phyloP scores from a whole-genome alignment of 2,329 filamentous ascomycete species.

The Macrophomina phaseolina region DNA sequence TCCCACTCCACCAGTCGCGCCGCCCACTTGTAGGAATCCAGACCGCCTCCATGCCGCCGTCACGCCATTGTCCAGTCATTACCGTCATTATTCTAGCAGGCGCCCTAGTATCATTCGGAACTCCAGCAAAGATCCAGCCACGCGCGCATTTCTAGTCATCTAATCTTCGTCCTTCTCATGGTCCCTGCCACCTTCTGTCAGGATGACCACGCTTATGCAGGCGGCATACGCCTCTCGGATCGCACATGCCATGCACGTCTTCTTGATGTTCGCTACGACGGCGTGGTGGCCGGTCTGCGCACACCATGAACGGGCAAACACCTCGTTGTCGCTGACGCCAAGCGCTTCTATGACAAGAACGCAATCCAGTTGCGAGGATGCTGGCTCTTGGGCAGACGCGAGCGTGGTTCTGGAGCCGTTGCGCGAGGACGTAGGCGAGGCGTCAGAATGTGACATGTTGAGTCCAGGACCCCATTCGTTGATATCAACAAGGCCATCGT shows the following conservation, averaged over 20 bases:
- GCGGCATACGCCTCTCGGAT: slow-evolving; percentile 78
- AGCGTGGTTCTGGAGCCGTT: slow-evolving; percentile 32
- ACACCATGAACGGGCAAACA: slow-evolving; percentile 78
- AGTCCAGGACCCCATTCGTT: slow-evolving; percentile 63
- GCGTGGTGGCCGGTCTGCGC: slow-evolving; percentile 76
- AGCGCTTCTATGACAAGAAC: slow-evolving; percentile 76
- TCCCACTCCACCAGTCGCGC: neutral
- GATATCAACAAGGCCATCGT: slow-evolving; percentile 67
- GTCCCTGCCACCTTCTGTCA: slow-evolving; percentile 55
- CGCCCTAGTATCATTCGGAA: slow-evolving; percentile 11
- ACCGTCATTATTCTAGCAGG: slow-evolving; percentile 14
- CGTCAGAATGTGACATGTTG: neutral
- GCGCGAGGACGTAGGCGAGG: slow-evolving; percentile 34
- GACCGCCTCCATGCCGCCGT: slow-evolving; percentile 2
- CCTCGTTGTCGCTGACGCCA: slow-evolving; percentile 76
- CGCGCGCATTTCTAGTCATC: neutral
- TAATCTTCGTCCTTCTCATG: slow-evolving; percentile 50
- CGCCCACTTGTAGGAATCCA: neutral
- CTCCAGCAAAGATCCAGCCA: neutral
- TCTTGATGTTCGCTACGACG: slow-evolving; percentile 70
- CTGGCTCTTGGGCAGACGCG: slow-evolving; percentile 30
- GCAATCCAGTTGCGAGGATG: slow-evolving; percentile 57
- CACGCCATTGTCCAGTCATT: slow-evolving; percentile 15
- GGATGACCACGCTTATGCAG: slow-evolving; percentile 73
- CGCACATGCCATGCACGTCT: slow-evolving; percentile 76